Percentiles rank a stretch among this genome's conserved stretches.
Conservation (phyloP, 768 basidiomycete species). For the Multifurca ochricompacta region DNA sequence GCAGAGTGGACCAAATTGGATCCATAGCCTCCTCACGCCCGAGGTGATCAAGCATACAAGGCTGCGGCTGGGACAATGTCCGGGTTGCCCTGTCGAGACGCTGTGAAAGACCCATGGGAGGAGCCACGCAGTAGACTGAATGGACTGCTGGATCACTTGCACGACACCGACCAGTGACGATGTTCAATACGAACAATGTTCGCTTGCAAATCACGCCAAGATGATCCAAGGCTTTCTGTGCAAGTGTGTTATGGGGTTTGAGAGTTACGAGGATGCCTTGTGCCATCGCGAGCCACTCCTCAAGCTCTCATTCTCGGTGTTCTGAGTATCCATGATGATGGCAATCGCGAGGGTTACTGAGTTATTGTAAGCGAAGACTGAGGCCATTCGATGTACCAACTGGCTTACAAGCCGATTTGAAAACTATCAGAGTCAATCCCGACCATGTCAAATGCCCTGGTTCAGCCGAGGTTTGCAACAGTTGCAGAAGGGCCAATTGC, state of each 20-base stretch:
- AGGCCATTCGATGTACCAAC: background rate
- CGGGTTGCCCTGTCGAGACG: constrained; percentile 18
- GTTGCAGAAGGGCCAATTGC: constrained; percentile 14
- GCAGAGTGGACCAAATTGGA: constrained; percentile 16
- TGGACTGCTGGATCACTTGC: background rate
- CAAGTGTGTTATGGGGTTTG: constrained; percentile 17
- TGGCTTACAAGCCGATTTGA: constrained; percentile 21
- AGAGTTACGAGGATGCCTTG: constrained; percentile 14
- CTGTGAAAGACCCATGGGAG: constrained; percentile 11
- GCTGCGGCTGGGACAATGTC: constrained; percentile 15
- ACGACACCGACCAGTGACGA: constrained; percentile 9
- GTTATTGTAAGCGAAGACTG: background rate
- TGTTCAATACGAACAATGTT: constrained; percentile 13
- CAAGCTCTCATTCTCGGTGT: constrained; percentile 22
- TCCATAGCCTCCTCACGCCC: constrained; percentile 16
- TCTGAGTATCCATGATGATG: constrained; percentile 23
- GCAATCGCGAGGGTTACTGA: constrained; percentile 23
- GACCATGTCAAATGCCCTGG: constrained; percentile 13
- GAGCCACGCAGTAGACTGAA: background rate
- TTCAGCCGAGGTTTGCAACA: constrained; percentile 7
- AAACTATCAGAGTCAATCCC: constrained; percentile 8
- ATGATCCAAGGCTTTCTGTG: constrained; percentile 18
- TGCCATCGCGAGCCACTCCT: constrained; percentile 24
- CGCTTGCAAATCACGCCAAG: constrained; percentile 21
- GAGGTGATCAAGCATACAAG: constrained; percentile 17